Conservation (phyloP, 2,329 filamentous ascomycete genomes). For the Lizonia empirigonia region DNA sequence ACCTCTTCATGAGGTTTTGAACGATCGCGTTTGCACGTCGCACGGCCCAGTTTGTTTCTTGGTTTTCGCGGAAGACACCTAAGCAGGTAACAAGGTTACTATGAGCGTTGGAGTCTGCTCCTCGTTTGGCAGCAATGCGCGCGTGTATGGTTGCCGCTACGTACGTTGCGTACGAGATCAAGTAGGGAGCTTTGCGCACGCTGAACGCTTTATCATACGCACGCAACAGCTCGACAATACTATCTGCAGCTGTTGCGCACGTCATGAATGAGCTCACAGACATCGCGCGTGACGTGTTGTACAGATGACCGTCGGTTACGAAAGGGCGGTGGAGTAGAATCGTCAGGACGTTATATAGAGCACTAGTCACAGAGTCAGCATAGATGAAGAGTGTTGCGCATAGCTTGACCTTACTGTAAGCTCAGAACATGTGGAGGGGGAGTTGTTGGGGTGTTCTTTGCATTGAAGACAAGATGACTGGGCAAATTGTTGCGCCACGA, state of each 20-base stretch:
- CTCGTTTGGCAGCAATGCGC: slow-evolving; percentile 55
- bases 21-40: slow-evolving; percentile 55
- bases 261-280: slow-evolving; percentile 52
- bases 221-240: slow-evolving; percentile 53
- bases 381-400: slow-evolving; percentile 32
- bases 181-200: slow-evolving; percentile 56
- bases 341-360: slow-evolving; percentile 58
- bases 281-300: slow-evolving; percentile 49
- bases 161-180: slow-evolving; percentile 64
- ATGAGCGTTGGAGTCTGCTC: slow-evolving; percentile 47
- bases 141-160: slow-evolving; percentile 60
- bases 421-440: slow-evolving; percentile 47
- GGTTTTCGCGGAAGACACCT: slow-evolving; percentile 56
- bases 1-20: slow-evolving; percentile 53
- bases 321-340: slow-evolving; percentile 63
- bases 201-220: slow-evolving; percentile 55
- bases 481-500: slow-evolving; percentile 53
- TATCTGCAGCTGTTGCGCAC: slow-evolving; percentile 55
- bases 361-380: slow-evolving; percentile 49
- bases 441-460: slow-evolving; percentile 31
- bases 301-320: slow-evolving; percentile 57
- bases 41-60: slow-evolving; percentile 58
- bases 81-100: slow-evolving; percentile 52
- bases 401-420: slow-evolving; percentile 26
- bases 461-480: slow-evolving; percentile 51